Evolutionary conservation across 352 stramenopile genomes (phyloP).

Genomic region (Pythium brassicae): DNA sequence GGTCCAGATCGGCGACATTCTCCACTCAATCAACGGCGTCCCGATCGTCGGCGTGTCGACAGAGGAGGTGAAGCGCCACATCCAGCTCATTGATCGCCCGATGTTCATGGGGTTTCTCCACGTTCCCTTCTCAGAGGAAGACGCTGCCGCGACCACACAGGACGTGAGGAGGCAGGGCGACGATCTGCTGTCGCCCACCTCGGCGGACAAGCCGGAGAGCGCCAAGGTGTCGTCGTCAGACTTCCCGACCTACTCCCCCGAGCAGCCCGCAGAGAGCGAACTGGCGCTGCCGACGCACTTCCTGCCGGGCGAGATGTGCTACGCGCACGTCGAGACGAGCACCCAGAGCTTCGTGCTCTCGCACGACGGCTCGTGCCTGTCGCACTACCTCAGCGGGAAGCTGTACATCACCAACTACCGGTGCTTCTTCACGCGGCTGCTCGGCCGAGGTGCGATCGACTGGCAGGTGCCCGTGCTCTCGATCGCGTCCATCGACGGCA

Average conservation of each 20-base stretch:
- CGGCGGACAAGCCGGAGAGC: neutral
- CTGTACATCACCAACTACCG: conserved; percentile 84
- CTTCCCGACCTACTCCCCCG: neutral
- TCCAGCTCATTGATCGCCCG: conserved; percentile 61
- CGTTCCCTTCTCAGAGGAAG: conserved; percentile 15
- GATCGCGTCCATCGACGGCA: conserved; percentile 62
- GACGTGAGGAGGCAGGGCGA: neutral
- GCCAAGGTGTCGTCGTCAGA: neutral
- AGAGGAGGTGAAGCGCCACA: conserved; percentile 75
- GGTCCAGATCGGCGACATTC: conserved; percentile 54
- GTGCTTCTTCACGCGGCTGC: conserved; percentile 63
- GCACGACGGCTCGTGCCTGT: conserved; percentile 59
- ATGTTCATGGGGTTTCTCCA: conserved; percentile 72
- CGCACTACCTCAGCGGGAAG: conserved; percentile 70
- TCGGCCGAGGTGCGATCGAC: conserved; percentile 46
- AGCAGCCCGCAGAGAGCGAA: neutral
- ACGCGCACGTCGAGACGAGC: conserved; percentile 71
- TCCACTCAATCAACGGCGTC: conserved; percentile 82
- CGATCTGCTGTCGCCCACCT: neutral
- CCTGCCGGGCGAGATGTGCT: conserved; percentile 72
- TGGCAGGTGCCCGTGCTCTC: conserved; percentile 80
- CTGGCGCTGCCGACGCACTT: conserved; percentile 27
- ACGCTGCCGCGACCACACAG: conserved; percentile 8
- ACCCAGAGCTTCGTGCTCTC: conserved; percentile 57
- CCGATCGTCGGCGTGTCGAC: conserved; percentile 63